These are phyloP conservation scores for Colletotrichum spaethianum DNA, from an alignment of 2,329 filamentous ascomycete genomes.

Conservation along the genomic window DNA sequence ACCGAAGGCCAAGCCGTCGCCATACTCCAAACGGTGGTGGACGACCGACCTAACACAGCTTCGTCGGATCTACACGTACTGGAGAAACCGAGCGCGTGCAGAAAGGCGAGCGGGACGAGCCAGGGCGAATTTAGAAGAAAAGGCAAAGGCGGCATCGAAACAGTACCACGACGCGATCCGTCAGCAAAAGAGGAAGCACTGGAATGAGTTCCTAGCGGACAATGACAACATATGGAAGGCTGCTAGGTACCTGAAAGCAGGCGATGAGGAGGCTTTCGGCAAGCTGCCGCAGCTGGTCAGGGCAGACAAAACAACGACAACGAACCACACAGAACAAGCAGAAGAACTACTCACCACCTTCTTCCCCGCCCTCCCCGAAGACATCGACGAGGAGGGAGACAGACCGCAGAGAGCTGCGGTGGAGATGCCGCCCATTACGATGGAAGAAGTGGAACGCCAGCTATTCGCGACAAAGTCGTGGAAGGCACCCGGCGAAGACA, in stretches of 20 bases:
- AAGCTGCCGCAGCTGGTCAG: slow-evolving; percentile 44
- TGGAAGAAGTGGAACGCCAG: slow-evolving; percentile 44
- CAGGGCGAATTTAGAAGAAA: slow-evolving; percentile 41
- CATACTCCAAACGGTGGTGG: slow-evolving; percentile 50
- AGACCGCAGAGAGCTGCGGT: slow-evolving; percentile 34
- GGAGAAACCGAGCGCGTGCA: slow-evolving; percentile 46
- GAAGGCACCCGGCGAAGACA: slow-evolving; percentile 45
- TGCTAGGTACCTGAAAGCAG: slow-evolving; percentile 46
- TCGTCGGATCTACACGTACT: slow-evolving; percentile 47
- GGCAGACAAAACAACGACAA: slow-evolving; percentile 41
- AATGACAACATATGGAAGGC: slow-evolving; percentile 49
- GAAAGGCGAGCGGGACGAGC: slow-evolving; percentile 37
- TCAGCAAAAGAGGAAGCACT: slow-evolving; percentile 46
- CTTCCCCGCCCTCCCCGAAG: slow-evolving; percentile 43
- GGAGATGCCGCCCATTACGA: slow-evolving; percentile 40
- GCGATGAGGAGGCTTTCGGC: slow-evolving; percentile 43
- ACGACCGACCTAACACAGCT: slow-evolving; percentile 48
- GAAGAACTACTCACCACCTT: slow-evolving; percentile 44
- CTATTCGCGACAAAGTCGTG: slow-evolving; percentile 43
- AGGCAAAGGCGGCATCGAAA: slow-evolving; percentile 43
- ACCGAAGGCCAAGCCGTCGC: slow-evolving; percentile 46
- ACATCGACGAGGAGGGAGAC: slow-evolving; percentile 43
- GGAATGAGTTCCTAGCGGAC: slow-evolving; percentile 47
- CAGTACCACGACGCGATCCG: slow-evolving; percentile 47
- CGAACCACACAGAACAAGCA: slow-evolving; percentile 39